Evolutionary conservation across 345 rosid genomes (phyloP).

Genomic region (Conringia planisiliqua): DNA sequence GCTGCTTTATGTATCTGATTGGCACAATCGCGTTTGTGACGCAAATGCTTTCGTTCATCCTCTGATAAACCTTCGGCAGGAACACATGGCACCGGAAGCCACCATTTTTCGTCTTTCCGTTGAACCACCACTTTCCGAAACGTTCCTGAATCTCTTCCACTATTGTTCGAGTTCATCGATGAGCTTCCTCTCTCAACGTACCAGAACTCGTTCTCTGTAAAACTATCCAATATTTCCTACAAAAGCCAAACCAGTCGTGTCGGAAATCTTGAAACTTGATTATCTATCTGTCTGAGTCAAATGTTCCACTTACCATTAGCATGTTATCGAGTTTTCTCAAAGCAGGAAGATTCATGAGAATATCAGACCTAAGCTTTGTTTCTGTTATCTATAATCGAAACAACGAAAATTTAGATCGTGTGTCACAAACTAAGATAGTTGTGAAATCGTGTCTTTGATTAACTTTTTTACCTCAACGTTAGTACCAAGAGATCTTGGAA

Average conservation of each 20-base stretch:
- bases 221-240: conserved; percentile 83
- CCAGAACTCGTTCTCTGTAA: conserved; percentile 80
- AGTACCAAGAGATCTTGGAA: conserved; percentile 58
- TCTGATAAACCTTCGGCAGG: conserved; percentile 79
- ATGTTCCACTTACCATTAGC: conserved; percentile 59
- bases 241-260: not conserved
- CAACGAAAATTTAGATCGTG: not conserved
- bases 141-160: conserved; percentile 65
- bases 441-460: not conserved
- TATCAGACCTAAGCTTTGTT: conserved; percentile 65
- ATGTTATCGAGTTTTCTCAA: conserved; percentile 75
- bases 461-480: conserved; percentile 49
- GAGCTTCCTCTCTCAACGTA: conserved; percentile 84
- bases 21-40: conserved; percentile 67
- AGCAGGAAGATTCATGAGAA: conserved; percentile 85
- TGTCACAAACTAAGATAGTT: not conserved
- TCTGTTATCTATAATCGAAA: conserved; percentile 54
- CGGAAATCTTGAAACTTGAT: not conserved
- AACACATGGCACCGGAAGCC: conserved; percentile 93
- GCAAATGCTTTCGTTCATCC: conserved; percentile 57
- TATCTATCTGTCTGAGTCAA: not conserved
- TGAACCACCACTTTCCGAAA: conserved; percentile 65
- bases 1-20: conserved; percentile 95
- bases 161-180: conserved; percentile 54
- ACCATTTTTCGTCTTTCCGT: conserved; percentile 92